phyloP scores from a whole-genome alignment of 2,329 filamentous ascomycete species.

The Colletotrichum costaricense region DNA sequence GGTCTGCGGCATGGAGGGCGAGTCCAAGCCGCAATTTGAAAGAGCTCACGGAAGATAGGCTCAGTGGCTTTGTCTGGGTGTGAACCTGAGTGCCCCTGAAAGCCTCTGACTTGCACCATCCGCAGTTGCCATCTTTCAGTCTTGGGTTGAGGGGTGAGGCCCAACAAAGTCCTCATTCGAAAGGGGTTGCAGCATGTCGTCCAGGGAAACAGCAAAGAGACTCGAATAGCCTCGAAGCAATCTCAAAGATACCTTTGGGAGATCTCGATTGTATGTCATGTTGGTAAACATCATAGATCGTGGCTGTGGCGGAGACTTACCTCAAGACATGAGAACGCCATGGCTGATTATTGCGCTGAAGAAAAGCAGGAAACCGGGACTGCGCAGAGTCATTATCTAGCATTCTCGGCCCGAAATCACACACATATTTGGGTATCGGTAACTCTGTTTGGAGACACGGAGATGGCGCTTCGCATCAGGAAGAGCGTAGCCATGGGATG shows the following conservation, averaged over 20 bases:
- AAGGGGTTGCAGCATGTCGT: neutral
- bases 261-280: neutral
- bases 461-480: neutral
- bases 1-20: slow-evolving; percentile 6
- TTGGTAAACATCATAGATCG: neutral
- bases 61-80: slow-evolving; percentile 22
- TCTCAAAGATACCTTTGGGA: neutral
- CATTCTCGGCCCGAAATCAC: slow-evolving; percentile 9
- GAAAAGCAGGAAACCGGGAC: slow-evolving; percentile 24
- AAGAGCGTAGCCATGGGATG: neutral
- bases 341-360: slow-evolving; percentile 9
- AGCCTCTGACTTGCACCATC: neutral
- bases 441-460: neutral
- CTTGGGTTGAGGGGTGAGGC: neutral
- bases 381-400: slow-evolving; percentile 16
- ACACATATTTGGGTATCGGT: neutral
- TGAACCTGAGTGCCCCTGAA: slow-evolving; percentile 9
- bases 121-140: slow-evolving; percentile 2
- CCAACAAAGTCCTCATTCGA: neutral
- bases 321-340: slow-evolving; percentile 20
- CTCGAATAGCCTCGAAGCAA: neutral
- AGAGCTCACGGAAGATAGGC: neutral
- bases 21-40: neutral
- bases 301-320: neutral
- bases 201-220: neutral